These are phyloP conservation scores for Pyrenophora graminea DNA, from an alignment of 2,329 filamentous ascomycete species.

Conservation along the genomic window DNA sequence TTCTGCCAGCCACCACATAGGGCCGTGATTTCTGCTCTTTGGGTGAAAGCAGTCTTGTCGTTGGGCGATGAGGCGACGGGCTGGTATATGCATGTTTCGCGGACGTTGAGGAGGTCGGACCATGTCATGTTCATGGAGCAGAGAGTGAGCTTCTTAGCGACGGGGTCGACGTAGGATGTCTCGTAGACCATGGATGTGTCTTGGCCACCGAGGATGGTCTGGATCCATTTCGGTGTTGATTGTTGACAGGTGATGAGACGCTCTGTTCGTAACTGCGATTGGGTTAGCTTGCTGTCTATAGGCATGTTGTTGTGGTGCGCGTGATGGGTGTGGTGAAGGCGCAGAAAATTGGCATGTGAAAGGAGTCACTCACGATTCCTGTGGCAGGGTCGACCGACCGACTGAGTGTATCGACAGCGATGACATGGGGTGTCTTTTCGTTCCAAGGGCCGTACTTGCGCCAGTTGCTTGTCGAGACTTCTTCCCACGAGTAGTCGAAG, in stretches of 20 bases:
- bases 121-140: constrained; percentile 93
- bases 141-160: constrained; percentile 87
- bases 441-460: constrained; percentile 99
- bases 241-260: constrained; percentile 68
- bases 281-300: constrained; percentile 15
- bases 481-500: constrained; percentile 98
- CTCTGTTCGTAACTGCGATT: constrained; percentile 68
- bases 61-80: constrained; percentile 58
- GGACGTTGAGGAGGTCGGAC: constrained; percentile 85
- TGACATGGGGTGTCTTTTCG: constrained; percentile 94
- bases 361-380: constrained; percentile 63
- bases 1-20: constrained; percentile 96
- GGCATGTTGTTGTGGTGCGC: too few relatives aligned
- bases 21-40: constrained; percentile 90
- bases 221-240: constrained; percentile 78
- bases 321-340: not conserved
- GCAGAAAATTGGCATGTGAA: constrained; percentile 13
- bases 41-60: constrained; percentile 76
- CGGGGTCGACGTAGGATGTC: constrained; percentile 89
- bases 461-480: constrained; percentile 98
- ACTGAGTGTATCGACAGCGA: constrained; percentile 89
- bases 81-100: constrained; percentile 88
- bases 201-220: constrained; percentile 74
- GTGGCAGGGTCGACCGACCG: constrained; percentile 67
- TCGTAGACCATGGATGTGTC: constrained; percentile 91